A percentile compares a stretch with the other conserved stretches of the same genome.
phyloP scores from a whole-genome alignment of 2,329 filamentous ascomycete genomes.

The Furcasterigmium sp. region DNA sequence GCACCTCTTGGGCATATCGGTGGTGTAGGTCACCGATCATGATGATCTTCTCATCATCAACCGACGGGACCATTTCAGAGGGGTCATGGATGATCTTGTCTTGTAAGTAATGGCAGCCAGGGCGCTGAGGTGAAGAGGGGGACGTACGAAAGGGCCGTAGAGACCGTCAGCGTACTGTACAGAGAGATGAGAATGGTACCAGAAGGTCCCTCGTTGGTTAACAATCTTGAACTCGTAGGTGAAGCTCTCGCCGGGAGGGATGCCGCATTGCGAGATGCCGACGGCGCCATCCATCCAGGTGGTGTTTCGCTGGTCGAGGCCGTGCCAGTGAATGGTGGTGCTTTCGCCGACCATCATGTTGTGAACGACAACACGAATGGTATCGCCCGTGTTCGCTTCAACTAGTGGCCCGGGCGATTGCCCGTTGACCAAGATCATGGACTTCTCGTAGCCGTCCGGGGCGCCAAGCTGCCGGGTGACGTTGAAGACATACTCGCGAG shows the following conservation, averaged over 20 bases:
- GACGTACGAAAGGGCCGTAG: conserved; percentile 10
- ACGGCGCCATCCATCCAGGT: conserved; percentile 62
- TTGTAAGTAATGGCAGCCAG: conserved; percentile 7
- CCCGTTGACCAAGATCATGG: conserved; percentile 57
- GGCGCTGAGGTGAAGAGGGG: not conserved
- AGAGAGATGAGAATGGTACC: conserved; percentile 53
- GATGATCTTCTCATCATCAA: conserved; percentile 28
- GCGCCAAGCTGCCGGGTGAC: conserved; percentile 43
- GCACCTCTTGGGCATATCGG: conserved; percentile 24
- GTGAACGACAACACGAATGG: conserved; percentile 31
- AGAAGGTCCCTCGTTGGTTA: conserved; percentile 54
- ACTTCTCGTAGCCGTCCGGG: conserved; percentile 50
- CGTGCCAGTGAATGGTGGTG: conserved; percentile 64
- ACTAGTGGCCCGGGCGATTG: conserved; percentile 64
- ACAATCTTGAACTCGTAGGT: conserved; percentile 55
- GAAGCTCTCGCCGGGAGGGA: conserved; percentile 48
- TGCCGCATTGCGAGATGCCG: conserved; percentile 55
- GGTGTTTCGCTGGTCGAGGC: conserved; percentile 58
- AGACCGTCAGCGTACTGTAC: conserved; percentile 11
- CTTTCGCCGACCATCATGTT: conserved; percentile 28
- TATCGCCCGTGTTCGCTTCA: conserved; percentile 39
- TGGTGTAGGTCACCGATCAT: conserved; percentile 35
- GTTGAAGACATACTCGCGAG: conserved; percentile 49
- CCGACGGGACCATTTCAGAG: conserved; percentile 19
- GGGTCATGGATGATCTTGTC: conserved; percentile 29